Conservation (phyloP, 345 rosid species). For the Citrus inodora region DNA sequence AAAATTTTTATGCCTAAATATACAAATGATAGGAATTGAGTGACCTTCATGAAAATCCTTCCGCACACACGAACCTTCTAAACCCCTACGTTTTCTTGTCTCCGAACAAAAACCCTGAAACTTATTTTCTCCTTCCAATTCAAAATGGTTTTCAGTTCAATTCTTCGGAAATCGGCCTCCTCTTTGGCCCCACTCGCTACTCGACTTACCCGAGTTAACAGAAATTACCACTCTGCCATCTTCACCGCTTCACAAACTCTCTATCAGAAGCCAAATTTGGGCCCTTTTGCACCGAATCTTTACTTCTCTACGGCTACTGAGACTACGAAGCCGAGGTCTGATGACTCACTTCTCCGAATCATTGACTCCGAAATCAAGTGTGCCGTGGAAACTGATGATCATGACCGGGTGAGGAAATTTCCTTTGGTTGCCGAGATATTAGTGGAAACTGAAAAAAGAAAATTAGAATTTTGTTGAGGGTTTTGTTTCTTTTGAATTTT, state of each 20-base stretch:
- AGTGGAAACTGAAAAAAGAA: no score
- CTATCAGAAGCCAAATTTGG: conserved; percentile 14
- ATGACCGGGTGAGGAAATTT: conserved; percentile 35
- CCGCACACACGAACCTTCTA: not conserved
- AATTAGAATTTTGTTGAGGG: no score
- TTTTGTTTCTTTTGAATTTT: no score
- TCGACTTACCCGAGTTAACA: conserved; percentile 35
- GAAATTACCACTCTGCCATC: conserved; percentile 25
- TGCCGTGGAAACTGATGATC: conserved; percentile 58
- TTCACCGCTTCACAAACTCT: conserved; percentile 26
- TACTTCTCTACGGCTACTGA: conserved; percentile 39
- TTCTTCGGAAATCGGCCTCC: conserved; percentile 46
- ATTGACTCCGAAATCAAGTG: conserved; percentile 64
- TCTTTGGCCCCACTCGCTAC: conserved; percentile 36
- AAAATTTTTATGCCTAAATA: no score
- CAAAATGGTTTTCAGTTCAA: conserved; percentile 38
- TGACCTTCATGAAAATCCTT: not conserved
- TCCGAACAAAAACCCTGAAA: not conserved
- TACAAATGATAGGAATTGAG: not conserved
- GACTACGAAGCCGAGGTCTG: conserved; percentile 31
- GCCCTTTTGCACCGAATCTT: conserved; percentile 6
- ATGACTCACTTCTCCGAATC: conserved; percentile 56
- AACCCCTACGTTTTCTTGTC: not conserved
- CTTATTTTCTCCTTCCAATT: not conserved
- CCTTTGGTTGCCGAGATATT: no score